A percentile compares a stretch with the other conserved stretches of the same genome.
Conservation (phyloP, 2,329 filamentous ascomycete species). For the Ascochyta rabiei region DNA sequence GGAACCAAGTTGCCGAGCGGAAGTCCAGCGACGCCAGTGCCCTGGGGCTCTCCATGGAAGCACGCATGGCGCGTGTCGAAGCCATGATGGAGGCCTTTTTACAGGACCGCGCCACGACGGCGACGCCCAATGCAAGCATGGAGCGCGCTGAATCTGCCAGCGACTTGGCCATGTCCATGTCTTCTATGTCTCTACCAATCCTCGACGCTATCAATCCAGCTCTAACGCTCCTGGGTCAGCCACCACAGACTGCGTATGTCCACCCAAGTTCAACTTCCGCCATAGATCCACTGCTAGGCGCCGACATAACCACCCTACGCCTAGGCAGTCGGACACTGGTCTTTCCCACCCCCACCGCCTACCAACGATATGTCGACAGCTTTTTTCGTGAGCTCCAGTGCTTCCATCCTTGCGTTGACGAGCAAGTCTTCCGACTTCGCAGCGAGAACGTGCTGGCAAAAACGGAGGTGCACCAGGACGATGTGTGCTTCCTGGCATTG, state of each 20-base stretch:
- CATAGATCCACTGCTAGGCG: slow-evolving; percentile 4
- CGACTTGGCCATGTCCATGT: slow-evolving; percentile 26
- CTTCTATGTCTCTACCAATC: slow-evolving; percentile 26
- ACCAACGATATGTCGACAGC: slow-evolving; percentile 30
- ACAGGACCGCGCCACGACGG: slow-evolving; percentile 35
- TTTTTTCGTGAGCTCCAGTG: slow-evolving; percentile 39
- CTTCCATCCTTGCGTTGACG: slow-evolving; percentile 40
- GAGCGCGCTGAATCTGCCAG: slow-evolving; percentile 34
- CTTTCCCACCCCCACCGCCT: slow-evolving; percentile 30
- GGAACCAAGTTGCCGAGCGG: slow-evolving; percentile 27
- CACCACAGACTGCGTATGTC: not conserved
- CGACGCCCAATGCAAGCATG: slow-evolving; percentile 32
- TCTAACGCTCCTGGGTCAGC: slow-evolving; percentile 24
- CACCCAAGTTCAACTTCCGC: not conserved
- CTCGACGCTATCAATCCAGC: slow-evolving; percentile 34
- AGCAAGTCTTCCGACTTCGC: slow-evolving; percentile 32
- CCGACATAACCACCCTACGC: slow-evolving; percentile 1
- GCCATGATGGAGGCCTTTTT: slow-evolving; percentile 44
- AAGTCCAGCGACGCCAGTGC: slow-evolving; percentile 37
- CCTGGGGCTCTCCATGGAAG: slow-evolving; percentile 38
- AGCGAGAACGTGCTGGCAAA: slow-evolving; percentile 32
- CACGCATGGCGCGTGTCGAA: slow-evolving; percentile 44
- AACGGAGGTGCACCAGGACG: slow-evolving; percentile 19
- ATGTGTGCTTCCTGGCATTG: slow-evolving; percentile 37
- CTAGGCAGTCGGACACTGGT: slow-evolving; percentile 24